Percentiles rank a stretch among this genome's conserved stretches.
phyloP scores from a whole-genome alignment of 2,329 filamentous ascomycete species.

The Mycogone perniciosa region DNA sequence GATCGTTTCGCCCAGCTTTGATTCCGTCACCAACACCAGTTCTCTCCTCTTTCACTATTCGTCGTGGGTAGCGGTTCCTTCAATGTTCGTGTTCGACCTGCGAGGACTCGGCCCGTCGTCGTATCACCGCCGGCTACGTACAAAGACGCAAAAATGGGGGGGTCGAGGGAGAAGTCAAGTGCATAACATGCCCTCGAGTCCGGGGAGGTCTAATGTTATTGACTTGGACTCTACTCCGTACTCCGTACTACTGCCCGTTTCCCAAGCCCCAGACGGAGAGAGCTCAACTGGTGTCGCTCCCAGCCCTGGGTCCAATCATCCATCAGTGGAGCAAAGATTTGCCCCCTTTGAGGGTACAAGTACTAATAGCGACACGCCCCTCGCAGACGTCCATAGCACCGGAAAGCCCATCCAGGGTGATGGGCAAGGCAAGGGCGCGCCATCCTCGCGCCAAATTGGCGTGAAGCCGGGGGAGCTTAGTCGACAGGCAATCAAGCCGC shows the following conservation, averaged over 20 bases:
- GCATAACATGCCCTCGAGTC: neutral
- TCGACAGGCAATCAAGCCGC: no score
- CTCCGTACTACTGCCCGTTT: neutral
- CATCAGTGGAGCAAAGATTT: neutral
- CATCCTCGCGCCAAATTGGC: neutral
- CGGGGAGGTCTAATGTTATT: conserved; percentile 8
- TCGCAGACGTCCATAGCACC: neutral
- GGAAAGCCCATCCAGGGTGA: conserved; percentile 4
- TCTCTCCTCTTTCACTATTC: neutral
- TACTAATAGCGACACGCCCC: neutral
- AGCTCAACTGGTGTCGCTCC: neutral
- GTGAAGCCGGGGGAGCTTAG: neutral
- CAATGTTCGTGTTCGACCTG: neutral
- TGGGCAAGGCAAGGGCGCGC: conserved; percentile 2
- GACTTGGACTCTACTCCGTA: conserved; percentile 3
- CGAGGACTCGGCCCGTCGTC: neutral
- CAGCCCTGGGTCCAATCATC: neutral
- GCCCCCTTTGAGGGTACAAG: neutral
- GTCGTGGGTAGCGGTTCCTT: neutral
- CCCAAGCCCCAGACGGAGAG: no score
- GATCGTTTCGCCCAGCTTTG: neutral
- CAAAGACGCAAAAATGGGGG: neutral
- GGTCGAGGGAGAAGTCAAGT: neutral
- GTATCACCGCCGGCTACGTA: neutral
- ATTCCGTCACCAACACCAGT: no score